phyloP scores from a whole-genome alignment of 2,329 filamentous ascomycete species.

The Seiridium cupressi region DNA sequence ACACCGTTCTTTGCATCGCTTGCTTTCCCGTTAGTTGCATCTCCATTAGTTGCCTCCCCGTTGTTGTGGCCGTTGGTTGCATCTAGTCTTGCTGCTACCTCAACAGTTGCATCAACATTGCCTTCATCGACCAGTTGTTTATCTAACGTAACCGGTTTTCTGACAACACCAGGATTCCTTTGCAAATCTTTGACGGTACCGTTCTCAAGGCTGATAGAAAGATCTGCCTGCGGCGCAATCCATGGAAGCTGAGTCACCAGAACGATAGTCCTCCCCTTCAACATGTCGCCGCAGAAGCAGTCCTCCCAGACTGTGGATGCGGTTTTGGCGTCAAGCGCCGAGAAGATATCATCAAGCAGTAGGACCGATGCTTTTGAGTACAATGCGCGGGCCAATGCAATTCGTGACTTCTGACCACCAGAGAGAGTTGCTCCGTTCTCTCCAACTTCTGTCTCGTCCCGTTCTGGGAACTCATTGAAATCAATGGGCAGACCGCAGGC shows the following conservation, averaged over 20 bases:
- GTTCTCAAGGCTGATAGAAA: constrained; percentile 44
- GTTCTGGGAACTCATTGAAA: constrained; percentile 46
- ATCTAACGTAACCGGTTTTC: constrained; percentile 42
- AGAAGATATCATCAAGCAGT: constrained; percentile 59
- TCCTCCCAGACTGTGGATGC: constrained; percentile 53
- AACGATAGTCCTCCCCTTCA: constrained; percentile 52
- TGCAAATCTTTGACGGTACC: constrained; percentile 40
- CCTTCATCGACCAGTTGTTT: constrained; percentile 34
- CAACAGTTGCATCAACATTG: constrained; percentile 28
- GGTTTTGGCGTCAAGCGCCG: constrained; percentile 58
- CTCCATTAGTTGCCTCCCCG: background rate
- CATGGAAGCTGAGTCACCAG: constrained; percentile 57
- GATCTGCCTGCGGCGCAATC: constrained; percentile 50
- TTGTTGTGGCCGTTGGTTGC: constrained; percentile 15
- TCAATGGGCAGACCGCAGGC: constrained; percentile 54
- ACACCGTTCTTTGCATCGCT: constrained; percentile 19
- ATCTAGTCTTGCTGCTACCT: constrained; percentile 16
- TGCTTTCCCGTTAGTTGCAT: constrained; percentile 12
- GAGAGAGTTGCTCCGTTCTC: constrained; percentile 55
- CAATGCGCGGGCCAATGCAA: constrained; percentile 54
- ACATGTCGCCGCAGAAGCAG: constrained; percentile 55
- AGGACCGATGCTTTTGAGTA: constrained; percentile 56
- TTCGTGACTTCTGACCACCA: constrained; percentile 55
- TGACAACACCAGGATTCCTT: constrained; percentile 42
- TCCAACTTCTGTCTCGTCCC: constrained; percentile 52